Evolutionary conservation across 441 rosid genomes (phyloP).

Genomic region (Populus tomentosa): DNA sequence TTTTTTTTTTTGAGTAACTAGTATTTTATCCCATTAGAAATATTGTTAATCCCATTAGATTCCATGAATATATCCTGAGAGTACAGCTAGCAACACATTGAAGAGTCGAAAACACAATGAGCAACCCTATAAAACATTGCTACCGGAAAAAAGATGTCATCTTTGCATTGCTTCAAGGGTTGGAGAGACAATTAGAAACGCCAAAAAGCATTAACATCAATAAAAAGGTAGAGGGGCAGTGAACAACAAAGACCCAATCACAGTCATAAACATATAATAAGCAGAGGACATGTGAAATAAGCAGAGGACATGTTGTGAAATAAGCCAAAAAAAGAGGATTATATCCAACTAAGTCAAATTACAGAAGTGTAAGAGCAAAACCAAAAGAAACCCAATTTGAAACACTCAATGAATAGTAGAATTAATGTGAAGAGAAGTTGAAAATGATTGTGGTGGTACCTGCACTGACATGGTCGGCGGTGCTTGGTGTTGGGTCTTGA

Average conservation of each 20-base stretch:
- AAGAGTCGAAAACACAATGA: too few species aligned
- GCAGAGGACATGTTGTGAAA: not conserved
- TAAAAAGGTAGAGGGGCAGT: not conserved
- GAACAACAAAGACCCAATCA: not conserved
- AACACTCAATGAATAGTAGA: not conserved
- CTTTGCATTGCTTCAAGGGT: not conserved
- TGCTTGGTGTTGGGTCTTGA: not conserved
- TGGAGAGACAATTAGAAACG: not conserved
- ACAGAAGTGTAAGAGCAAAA: not conserved
- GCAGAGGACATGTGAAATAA: too few species aligned
- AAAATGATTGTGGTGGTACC: not conserved
- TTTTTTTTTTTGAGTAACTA: too few species aligned
- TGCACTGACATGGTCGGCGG: not conserved
- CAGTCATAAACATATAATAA: not conserved
- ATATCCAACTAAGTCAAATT: not conserved
- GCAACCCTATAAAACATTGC: too few species aligned
- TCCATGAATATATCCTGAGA: not conserved
- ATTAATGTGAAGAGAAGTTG: not conserved
- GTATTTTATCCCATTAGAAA: not conserved
- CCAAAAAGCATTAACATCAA: not conserved
- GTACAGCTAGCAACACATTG: not conserved
- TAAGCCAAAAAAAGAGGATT: not conserved
- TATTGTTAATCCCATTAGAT: too few species aligned
- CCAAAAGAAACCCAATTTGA: not conserved
- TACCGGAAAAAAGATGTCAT: not conserved